Evolutionary conservation across 495 filamentous ascomycete species (phyloP), one percentile per base, ranked within the genome.

Genomic region (Talaromyces nanjingensis): DNA sequence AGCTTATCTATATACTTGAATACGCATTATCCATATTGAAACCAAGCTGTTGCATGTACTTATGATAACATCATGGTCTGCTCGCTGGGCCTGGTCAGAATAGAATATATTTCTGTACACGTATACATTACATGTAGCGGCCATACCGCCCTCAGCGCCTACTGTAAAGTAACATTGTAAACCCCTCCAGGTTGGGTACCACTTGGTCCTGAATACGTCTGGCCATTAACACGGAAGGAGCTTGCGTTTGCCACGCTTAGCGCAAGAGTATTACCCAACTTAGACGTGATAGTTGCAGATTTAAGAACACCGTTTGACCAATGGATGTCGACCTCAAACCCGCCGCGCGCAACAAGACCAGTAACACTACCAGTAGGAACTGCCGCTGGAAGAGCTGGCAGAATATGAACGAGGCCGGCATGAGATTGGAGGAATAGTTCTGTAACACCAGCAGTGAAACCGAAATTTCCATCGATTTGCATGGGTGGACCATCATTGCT

Each of bases 381-480:
- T 24, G 59, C 52, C 11, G 61, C 64, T 2, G 71, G 71, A 4
- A 69, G 56, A 6, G 71, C 68, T 1, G 70, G 72, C 24, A 75
- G 66, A 18, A 76, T 53, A 64, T 73, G 66, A 9, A 74, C 57
- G 4, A 55, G 45, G 8, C 62, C 64, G 62, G 18, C 52, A 54
- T 72, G 63, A 27, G 66, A 71, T 59, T 73, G 72, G 18, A 74
- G 60, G 20, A 76, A 56, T 45, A 70, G 64, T 59, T 71, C 73
- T 4, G 71, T 67, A 34, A 76, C 67, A 2, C 65, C 73, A 20
- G 72, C 66, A 16, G 65, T 66, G 14, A 66, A 66, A 22, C 70
- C 71, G 45, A 74, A 71, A 54, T 76, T 76, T 22, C 71, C 71
- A 27, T 76, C 73, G 33, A 72, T 69, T 61, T 75, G 73, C 65